Percentiles rank a stretch among this genome's conserved stretches.
Conservation (phyloP, 176 grass and related monocot genomes). For the Olyra latifolia region DNA sequence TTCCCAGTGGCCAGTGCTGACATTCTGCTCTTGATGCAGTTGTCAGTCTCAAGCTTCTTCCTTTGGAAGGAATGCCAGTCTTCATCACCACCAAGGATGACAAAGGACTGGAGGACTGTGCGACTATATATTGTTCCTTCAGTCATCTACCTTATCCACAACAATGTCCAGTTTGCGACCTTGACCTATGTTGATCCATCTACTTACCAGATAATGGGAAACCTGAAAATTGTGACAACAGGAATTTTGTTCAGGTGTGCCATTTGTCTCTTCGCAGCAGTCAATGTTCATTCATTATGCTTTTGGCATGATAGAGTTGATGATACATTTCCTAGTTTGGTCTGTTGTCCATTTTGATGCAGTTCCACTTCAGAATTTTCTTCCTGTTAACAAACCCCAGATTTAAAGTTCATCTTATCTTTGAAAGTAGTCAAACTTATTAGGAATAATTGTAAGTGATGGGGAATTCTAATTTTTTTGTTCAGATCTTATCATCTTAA, state of each 20-base stretch:
- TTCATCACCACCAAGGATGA: conserved; percentile 74
- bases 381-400: conserved; percentile 13
- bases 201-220: conserved; percentile 98
- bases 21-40: conserved; percentile 46
- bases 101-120: conserved; percentile 83
- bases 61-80: conserved; percentile 86
- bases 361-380: not conserved
- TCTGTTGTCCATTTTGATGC: not conserved
- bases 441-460: not conserved
- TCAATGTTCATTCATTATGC: conserved; percentile 13
- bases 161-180: conserved; percentile 93
- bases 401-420: not conserved
- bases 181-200: conserved; percentile 94
- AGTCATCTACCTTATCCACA: conserved; percentile 91
- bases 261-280: conserved; percentile 15
- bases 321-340: not conserved
- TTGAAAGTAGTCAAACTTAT: not conserved
- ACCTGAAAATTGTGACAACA: conserved; percentile 98
- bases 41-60: conserved; percentile 73
- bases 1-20: not conserved
- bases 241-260: conserved; percentile 88
- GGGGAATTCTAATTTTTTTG: not conserved
- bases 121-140: conserved; percentile 81
- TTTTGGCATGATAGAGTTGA: not conserved
- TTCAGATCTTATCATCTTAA: not conserved